Evolutionary conservation across 1,284 basidiomycete species (phyloP).

Genomic region (Fomitopsis schrenkii): DNA sequence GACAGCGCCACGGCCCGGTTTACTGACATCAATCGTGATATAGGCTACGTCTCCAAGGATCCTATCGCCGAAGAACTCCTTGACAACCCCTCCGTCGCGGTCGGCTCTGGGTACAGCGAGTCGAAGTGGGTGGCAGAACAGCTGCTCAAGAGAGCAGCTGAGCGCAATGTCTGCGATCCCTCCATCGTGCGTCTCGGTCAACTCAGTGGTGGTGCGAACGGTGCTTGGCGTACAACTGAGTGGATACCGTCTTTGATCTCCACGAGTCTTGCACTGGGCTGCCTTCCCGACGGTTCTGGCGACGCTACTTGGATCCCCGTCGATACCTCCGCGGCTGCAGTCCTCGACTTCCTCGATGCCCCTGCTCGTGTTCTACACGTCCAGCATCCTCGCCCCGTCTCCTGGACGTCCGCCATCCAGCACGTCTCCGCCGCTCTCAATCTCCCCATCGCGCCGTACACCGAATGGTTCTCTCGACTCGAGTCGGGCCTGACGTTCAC

Average conservation of each 20-base stretch:
- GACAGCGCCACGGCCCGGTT: not conserved
- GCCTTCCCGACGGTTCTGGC: conserved; percentile 1
- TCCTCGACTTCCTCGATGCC: conserved; percentile 14
- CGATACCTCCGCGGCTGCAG: conserved; percentile 11
- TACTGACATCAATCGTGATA: not conserved
- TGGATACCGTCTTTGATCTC: conserved; percentile 5
- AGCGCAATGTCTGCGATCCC: not conserved
- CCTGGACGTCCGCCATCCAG: conserved; percentile 8
- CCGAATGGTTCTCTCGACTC: conserved; percentile 12
- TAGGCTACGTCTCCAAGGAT: conserved; percentile 7
- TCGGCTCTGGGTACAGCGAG: conserved; percentile 18
- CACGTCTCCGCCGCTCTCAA: conserved; percentile 8
- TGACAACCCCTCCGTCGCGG: conserved; percentile 13
- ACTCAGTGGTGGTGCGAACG: conserved; percentile 4
- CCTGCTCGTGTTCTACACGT: conserved; percentile 3
- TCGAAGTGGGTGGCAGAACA: conserved; percentile 23
- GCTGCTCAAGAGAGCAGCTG: conserved; percentile 17
- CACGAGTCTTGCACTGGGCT: conserved; percentile 2
- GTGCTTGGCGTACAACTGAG: conserved; percentile 4
- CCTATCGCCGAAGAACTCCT: not conserved
- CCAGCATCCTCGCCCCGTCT: conserved; percentile 4
- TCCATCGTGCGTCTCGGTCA: conserved; percentile 4
- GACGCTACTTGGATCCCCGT: conserved; percentile 18
- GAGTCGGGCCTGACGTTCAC: conserved; percentile 1
- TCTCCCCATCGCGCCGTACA: conserved; percentile 14